Evolutionary conservation across 768 basidiomycete species (phyloP).

Genomic region (Neoboletus magnificus): DNA sequence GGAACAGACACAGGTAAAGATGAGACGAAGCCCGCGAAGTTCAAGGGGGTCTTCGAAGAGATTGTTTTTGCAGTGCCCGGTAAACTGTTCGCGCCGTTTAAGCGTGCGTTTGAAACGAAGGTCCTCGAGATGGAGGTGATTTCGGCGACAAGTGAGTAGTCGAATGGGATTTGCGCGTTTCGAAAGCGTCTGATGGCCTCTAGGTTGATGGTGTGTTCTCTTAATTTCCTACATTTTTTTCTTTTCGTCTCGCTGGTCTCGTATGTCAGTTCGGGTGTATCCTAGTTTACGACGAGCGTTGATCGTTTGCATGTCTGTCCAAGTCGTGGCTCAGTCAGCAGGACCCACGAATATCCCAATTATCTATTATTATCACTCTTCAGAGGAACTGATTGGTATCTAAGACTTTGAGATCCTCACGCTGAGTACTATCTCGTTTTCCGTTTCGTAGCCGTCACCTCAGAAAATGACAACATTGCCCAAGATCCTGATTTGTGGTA

Average conservation of each 20-base stretch:
- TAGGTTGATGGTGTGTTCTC: neutral
- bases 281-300: neutral
- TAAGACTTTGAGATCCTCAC: neutral
- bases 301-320: neutral
- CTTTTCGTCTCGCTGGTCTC: neutral
- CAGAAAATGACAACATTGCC: conserved; percentile 13
- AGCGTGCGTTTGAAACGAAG: conserved; percentile 39
- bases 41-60: conserved; percentile 40
- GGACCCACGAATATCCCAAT: neutral
- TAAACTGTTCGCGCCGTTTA: conserved; percentile 36
- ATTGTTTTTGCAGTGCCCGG: conserved; percentile 44
- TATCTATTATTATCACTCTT: neutral
- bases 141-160: conserved; percentile 26
- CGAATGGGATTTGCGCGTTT: neutral
- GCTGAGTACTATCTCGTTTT: neutral
- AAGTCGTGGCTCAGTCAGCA: neutral
- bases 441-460: neutral
- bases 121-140: conserved; percentile 37
- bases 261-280: neutral
- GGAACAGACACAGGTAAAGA: conserved; percentile 18
- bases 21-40: conserved; percentile 28
- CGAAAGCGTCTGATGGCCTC: neutral
- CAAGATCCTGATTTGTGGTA: conserved; percentile 33
- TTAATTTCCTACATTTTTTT: neutral
- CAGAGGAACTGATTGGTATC: neutral